Evolutionary conservation across 2,329 filamentous ascomycete species (phyloP), one percentile per base, ranked within the genome.

Genomic region (Polytolypa hystricis): DNA sequence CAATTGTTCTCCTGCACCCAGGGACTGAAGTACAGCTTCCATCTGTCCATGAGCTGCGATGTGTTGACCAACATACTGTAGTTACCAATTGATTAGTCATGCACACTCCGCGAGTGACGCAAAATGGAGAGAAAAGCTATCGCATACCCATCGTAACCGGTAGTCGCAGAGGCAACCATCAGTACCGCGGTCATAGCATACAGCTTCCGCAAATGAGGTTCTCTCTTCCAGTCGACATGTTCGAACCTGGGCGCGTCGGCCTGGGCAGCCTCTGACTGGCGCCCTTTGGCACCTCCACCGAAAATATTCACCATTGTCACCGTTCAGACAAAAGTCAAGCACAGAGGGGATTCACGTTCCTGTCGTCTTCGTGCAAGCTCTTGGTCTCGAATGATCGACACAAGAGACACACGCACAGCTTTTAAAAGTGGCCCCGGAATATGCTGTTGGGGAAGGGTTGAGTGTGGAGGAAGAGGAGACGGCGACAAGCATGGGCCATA

Each of bases 81-180:
- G 3, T 19, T 1, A 17, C 20, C 9, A 14, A 16, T 30, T 30
- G n/a, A n/a, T n/a, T n/a, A n/a, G n/a, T n/a, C n/a, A n/a, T n/a
- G n/a, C n/a, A 19, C n/a, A 3, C 12, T 33, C 18, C 4, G 16
- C n/a, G 18, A 33, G 6, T 33, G 30, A 14, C 10, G 14, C 17
- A 6, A 18, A 6, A 8, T 8, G 12, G 11, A 2, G n/a, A 9
- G 10, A 17, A 12, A 14, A 15, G 9, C 8, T 16, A 19, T 18
- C 11, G 20, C 41, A 33, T 47, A 64, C 61, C 73, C 72, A 56
- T 79, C 74, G 50, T 76, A 77, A 36, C 73, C 73, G 7, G 72
- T 77, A 20, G 73, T 77, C 28, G 73, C 73, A 21, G 73, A 77
- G 9, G 71, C 73, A 39, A 77, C 60, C 53, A 73, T 71, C 39